Conservation (phyloP, 345 rosid species). For the Brassica rapa region DNA sequence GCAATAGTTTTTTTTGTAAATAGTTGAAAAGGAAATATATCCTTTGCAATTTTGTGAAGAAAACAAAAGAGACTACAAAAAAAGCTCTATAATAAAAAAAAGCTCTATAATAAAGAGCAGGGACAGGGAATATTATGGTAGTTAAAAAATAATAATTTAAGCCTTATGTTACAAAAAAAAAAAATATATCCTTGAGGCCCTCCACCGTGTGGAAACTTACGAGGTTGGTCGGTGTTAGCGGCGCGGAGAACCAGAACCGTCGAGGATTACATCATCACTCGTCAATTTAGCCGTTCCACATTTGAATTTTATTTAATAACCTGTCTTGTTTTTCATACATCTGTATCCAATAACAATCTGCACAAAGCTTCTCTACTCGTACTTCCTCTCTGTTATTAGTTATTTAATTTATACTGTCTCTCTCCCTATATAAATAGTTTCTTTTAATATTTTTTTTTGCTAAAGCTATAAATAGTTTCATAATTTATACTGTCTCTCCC, state of each 20-base stretch:
- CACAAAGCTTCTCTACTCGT: constrained; percentile 36
- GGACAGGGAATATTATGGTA: constrained; percentile 15
- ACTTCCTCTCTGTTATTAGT: not conserved
- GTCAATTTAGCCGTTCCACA: constrained; percentile 24
- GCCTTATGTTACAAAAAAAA: not conserved
- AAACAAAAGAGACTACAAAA: not conserved
- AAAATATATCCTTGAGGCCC: not conserved
- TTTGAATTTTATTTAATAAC: not conserved
- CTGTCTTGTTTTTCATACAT: not conserved
- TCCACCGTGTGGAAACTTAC: constrained; percentile 35
- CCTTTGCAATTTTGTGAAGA: not conserved
- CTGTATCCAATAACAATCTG: constrained; percentile 34
- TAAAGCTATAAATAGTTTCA: not conserved
- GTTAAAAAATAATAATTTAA: constrained; percentile 1
- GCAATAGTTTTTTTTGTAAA: not conserved
- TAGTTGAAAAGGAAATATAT: not conserved
- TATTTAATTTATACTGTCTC: not conserved
- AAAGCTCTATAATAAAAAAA: not conserved
- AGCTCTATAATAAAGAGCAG: not conserved
- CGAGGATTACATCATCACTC: constrained; percentile 30
- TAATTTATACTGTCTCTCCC: not conserved
- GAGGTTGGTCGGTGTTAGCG: constrained; percentile 41
- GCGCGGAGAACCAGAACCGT: constrained; percentile 48
- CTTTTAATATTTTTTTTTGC: not conserved
- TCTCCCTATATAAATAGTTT: not conserved